Conservation (phyloP, 306 rosid species). For the Malus domestica region DNA sequence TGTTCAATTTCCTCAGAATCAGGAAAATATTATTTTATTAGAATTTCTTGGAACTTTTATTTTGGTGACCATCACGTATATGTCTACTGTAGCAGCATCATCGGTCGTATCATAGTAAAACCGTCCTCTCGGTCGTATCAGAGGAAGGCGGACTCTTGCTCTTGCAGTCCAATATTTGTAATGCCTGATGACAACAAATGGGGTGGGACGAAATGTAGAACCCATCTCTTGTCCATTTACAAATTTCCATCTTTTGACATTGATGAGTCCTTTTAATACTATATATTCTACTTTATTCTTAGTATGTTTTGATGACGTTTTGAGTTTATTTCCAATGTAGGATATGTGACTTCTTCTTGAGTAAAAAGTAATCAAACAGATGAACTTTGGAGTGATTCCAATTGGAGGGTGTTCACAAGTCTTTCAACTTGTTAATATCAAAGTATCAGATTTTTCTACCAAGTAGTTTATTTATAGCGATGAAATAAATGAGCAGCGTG, state of each 20-base stretch:
- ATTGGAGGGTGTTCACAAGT: too few species aligned
- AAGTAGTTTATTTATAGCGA: too few species aligned
- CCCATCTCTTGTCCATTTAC: not conserved
- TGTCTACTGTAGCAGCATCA: not conserved
- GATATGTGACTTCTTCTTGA: too few species aligned
- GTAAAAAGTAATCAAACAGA: too few species aligned
- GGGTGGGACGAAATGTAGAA: not conserved
- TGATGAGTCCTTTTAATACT: too few species aligned
- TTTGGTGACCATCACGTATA: not conserved
- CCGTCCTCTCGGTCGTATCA: conserved; percentile 7
- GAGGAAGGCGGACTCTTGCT: not conserved
- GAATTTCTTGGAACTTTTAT: not conserved
- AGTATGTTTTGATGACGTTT: too few species aligned
- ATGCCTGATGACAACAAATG: not conserved
- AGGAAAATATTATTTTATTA: not conserved
- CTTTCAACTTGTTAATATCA: too few species aligned
- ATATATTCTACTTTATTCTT: too few species aligned
- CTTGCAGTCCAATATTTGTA: not conserved
- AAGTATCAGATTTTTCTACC: too few species aligned
- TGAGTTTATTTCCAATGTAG: too few species aligned
- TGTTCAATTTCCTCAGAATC: not conserved
- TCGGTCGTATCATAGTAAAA: conserved; percentile 3
- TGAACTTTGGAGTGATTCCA: too few species aligned
- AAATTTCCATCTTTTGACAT: not conserved
- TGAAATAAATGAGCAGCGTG: too few species aligned